Evolutionary conservation across 1,284 basidiomycete species (phyloP), one percentile per base, ranked within the genome.

Genomic region (Ustilago bromivora): DNA sequence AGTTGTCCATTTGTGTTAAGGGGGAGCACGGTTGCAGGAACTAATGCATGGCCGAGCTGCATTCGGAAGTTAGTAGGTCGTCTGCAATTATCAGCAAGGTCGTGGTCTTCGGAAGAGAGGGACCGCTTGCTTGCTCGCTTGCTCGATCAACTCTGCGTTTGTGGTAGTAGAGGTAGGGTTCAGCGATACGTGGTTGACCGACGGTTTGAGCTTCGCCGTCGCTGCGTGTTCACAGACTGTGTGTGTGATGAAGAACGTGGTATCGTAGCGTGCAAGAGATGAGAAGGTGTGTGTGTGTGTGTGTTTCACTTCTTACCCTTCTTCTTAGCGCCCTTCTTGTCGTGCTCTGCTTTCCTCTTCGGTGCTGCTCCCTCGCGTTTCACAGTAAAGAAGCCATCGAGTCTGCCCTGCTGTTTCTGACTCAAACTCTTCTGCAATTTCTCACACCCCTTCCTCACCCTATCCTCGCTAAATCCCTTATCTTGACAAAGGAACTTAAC

Each of bases 381-480:
- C 57, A 71, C 64, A 76, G 75, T 81, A 57, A 99, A 99, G 88
- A 98, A 99, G 0, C 95, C 94, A 82, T 99, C 97, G 9, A 99
- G 89, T 11, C 96, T 91, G 9, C 96, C 96, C 88, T 99, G 97
- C 82, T 98, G 96, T 85, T 98, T 99, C 47, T 92, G 91, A 59
- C 91, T 92, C 55, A 98, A 88, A 86, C 92, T 93, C 83, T 95
- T 96, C 55, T 91, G 88, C 36, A 99, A 89, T 84, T 98, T 98
- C 62, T 96, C 95, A 7, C 94, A 95, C 17, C 96, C 95, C 85
- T 94, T 96, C 32, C 96, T 91, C 3, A 99, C 95, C 54, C 96
- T 92, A 35, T 99, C 96, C 89, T 99, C 96, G 79, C 95, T 98
- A 90, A 99, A 99, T 2, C 97, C 96, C 86, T 98, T 98, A 83